Conservation (phyloP, 257 asterid genomes). For the Coffea eugenioides region DNA sequence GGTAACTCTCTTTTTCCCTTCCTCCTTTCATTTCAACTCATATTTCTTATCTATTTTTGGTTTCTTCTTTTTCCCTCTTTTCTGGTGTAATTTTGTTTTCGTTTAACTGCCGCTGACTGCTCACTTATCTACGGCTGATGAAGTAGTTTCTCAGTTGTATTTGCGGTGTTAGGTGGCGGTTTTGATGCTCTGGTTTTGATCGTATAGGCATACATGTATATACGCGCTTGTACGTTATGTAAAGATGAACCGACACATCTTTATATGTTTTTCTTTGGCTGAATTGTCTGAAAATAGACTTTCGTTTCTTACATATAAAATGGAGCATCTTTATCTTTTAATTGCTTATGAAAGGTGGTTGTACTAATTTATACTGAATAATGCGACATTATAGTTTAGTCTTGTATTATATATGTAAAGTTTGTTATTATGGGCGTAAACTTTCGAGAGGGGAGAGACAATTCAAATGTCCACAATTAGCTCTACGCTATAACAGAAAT, state of each 20-base stretch:
- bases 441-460: background rate
- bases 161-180: background rate
- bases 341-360: background rate
- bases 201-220: background rate
- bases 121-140: background rate
- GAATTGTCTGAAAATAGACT: too few species aligned
- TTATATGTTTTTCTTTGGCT: background rate
- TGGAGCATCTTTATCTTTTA: background rate
- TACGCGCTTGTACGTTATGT: background rate
- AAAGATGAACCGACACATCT: background rate
- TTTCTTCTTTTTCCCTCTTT: background rate
- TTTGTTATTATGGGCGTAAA: background rate
- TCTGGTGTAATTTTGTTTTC: background rate
- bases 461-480: background rate
- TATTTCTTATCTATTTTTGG: background rate
- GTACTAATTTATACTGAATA: background rate
- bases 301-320: too few species aligned
- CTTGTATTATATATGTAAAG: background rate
- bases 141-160: background rate
- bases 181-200: background rate
- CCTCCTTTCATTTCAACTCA: background rate
- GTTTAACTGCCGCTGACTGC: background rate
- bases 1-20: slow-evolving; percentile 28
- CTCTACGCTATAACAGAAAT: background rate
- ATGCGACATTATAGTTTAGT: background rate